These are phyloP conservation scores for Halteria grandinella DNA, from an alignment of 73 alveolate species.

Conservation along the genomic window DNA sequence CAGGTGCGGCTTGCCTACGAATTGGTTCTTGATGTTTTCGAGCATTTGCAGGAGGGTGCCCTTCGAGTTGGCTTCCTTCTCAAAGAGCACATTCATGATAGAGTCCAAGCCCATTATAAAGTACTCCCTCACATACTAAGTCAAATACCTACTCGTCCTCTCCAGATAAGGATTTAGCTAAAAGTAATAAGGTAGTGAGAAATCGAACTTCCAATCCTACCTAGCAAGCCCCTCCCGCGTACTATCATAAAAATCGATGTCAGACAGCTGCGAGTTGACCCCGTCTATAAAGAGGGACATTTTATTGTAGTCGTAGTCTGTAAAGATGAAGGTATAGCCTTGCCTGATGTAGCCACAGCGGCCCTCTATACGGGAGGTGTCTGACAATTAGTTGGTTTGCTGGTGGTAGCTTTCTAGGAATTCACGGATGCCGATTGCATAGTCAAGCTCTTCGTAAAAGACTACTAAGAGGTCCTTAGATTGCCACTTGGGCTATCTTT, in stretches of 20 bases:
- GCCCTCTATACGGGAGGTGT: background rate
- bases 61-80: constrained; percentile 5
- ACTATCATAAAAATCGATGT: constrained; percentile 42
- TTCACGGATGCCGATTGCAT: constrained; percentile 27
- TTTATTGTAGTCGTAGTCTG: constrained; percentile 10
- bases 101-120: background rate
- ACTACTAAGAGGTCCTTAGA: constrained; percentile 33
- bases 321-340: constrained; percentile 30
- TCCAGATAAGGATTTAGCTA: constrained; percentile 25
- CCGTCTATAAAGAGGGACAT: constrained; percentile 35
- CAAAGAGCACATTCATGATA: constrained; percentile 1
- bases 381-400: background rate
- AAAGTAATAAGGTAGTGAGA: constrained; percentile 21
- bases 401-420: constrained; percentile 27
- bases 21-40: constrained; percentile 48
- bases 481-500: constrained; percentile 22
- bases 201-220: constrained; percentile 14
- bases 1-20: constrained; percentile 34
- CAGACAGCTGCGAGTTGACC: constrained; percentile 14
- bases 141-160: background rate
- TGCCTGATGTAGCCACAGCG: constrained; percentile 52
- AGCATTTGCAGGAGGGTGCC: constrained; percentile 31
- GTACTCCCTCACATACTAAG: constrained; percentile 13
- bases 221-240: background rate
- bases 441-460: constrained; percentile 37